Percentiles rank a stretch among this genome's conserved stretches.
These are phyloP conservation scores for Elaeis guineensis DNA, from an alignment of 176 grass and related monocot species.

Conservation along the genomic window DNA sequence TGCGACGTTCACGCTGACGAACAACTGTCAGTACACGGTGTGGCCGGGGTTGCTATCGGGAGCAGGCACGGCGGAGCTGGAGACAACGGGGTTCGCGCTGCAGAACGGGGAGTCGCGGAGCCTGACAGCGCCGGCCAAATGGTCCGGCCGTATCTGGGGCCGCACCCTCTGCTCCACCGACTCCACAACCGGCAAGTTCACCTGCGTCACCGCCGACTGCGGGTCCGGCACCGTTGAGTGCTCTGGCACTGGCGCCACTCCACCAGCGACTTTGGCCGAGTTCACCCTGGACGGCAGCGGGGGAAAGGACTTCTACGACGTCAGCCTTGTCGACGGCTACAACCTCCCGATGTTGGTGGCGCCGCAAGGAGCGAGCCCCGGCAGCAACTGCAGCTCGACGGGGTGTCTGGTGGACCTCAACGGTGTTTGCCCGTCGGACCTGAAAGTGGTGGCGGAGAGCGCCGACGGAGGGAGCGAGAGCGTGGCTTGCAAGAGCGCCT, in stretches of 20 bases:
- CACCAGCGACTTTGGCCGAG: slow-evolving; percentile 69
- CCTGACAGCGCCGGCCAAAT: slow-evolving; percentile 39
- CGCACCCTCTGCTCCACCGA: slow-evolving; percentile 75
- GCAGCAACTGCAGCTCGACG: slow-evolving; percentile 4
- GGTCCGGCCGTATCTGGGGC: slow-evolving; percentile 93
- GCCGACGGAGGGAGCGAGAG: slow-evolving; percentile 1
- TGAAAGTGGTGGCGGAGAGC: not conserved
- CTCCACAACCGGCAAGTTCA: slow-evolving; percentile 37
- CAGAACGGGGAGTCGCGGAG: slow-evolving; percentile 40
- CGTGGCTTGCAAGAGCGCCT: slow-evolving; percentile 14
- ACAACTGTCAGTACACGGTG: slow-evolving; percentile 75
- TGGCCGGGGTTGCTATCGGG: slow-evolving; percentile 85
- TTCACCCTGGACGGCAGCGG: slow-evolving; percentile 81
- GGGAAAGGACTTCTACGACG: slow-evolving; percentile 13
- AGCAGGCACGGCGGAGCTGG: slow-evolving; percentile 52
- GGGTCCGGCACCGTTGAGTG: slow-evolving; percentile 51
- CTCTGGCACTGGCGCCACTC: slow-evolving; percentile 47
- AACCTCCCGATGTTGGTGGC: slow-evolving; percentile 6
- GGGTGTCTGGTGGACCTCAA: slow-evolving; percentile 15
- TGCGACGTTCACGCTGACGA: slow-evolving; percentile 72
- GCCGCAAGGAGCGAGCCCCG: not conserved
- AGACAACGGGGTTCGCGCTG: slow-evolving; percentile 64
- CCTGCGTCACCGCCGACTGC: slow-evolving; percentile 79
- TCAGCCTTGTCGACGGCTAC: not conserved
- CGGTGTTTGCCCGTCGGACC: slow-evolving; percentile 3